Evolutionary conservation across 208 protist species (phyloP), one percentile per base, ranked within the genome.

Genomic region (Leishmania amazonensis): DNA sequence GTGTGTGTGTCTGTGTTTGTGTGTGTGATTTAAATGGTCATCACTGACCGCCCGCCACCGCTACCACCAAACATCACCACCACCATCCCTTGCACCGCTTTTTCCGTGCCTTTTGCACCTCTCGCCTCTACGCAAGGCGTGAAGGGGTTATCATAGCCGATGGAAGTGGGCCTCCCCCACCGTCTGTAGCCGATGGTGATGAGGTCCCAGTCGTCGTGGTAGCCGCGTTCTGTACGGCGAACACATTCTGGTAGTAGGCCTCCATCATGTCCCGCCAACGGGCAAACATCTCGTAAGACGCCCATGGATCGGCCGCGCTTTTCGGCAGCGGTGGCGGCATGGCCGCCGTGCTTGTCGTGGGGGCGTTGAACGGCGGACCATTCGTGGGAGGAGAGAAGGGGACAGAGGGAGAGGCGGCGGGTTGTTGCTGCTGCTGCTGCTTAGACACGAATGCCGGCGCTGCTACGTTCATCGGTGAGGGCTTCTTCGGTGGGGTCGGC

Each of bases 201-300:
- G 42, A 15, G 11, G 31, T 15, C 11, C 40, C 68, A 53, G 68
- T 53, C 68, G 42, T 28, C 42, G 65, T 42, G 7, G 67, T 31
- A 3, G 76, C 62, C 15, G 65, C 31, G 53, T 74, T 79, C n/a
- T 85, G 81, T 24, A 42, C 65, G 35, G 67, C 60, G 13, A 79
- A 81, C 70, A 86, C 49, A 9, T 73, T 67, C 24, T 85, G 81
- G 70, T 80, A 83, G 62, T 82, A 88, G 17, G 74, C 67, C 78
- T 88, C 85, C 85, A 90, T 90, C 67, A 81, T 85, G 49, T 83
- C 80, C 31, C 81, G 82, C 80, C 77, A 90, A 40, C 83, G 83
- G 28, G 83, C 87, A 49, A 90, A 90, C 78, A 85, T 84, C 60
- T 83, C 83, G 38, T 82, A 79, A n/a, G 83, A 85, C 17, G 84